Evolutionary conservation across 164 flowering plant genomes (phyloP), one percentile per base, ranked within the genome.

Genomic region (Dillenia turbinata): DNA sequence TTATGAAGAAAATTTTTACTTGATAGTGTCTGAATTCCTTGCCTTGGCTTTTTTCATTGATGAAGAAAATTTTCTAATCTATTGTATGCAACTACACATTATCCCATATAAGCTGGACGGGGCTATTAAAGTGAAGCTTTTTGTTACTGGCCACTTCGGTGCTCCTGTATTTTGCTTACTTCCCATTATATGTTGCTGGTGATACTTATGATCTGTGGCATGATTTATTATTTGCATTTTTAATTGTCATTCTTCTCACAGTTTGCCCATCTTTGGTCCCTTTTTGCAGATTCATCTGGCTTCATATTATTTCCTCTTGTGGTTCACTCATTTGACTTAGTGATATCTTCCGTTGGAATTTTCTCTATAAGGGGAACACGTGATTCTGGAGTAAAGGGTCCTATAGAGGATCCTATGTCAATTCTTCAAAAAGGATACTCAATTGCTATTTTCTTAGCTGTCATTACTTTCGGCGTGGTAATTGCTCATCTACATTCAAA

Each of bases 401-500:
- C 74, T 33, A 54, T 79, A 9, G 99, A 94, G 80, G 99, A 94
- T 78, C 99, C 99, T 16, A 94, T 94, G 99, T 66, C 79, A 68
- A 84, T 91, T 78, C 93, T 94, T 68, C 90, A 94, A 82, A 94
- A 84, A 83, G 99, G 99, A 79, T 94, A 94, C 67, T 91, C 97
- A 54, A 54, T 94, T 48, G 86, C 97, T 44, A 83, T 94, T 59
- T 33, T 94, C 51, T 80, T 94, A 62, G 95, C 99, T 61, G 86
- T 94, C 68, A 17, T 94, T 63, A 78, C 96, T 26, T 94, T 94
- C 79, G 90, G 84, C 52, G 77, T 63, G 96, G 99, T 94, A 87
- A 87, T 66, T 52, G 44, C 65, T 64, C 67, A 50, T 69, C 67
- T 54, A 19, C 47, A 11, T 52, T n/a, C n/a, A 48, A 44, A 22